Evolutionary conservation across 2,329 filamentous ascomycete genomes (phyloP), one percentile per base, ranked within the genome.

Genomic region (Dactylellina leptospora): DNA sequence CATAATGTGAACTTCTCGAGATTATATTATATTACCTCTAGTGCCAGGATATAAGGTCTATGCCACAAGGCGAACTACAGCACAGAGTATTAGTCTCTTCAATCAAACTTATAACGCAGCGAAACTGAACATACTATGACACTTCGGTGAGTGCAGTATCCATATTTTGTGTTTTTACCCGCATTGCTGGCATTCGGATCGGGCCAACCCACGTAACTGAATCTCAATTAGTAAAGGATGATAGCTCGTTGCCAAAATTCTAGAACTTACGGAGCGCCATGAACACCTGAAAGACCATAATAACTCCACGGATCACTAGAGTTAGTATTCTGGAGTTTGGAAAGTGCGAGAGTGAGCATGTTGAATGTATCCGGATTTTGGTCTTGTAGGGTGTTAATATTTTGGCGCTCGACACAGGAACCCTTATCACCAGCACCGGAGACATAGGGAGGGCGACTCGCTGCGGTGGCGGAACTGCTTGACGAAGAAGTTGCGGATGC

Each of bases 21-120:
- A n/a, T n/a, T n/a, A n/a, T 30, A 4, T 30, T 56, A 47, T 16
- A 13, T 64, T 63, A 77, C 76, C 74, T 78, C 77, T 10, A 77
- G 50, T 20, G 78, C 74, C n/a, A 71, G 33, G 42, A 78, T 58
- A 38, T 78, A 78, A 8, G 77, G 76, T 30, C 77, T 70, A 55
- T 78, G 77, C 77, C 77, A 78, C 44, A 75, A 76, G 5, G 74
- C 66, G 53, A 78, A 78, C 66, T 71, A 18, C 25, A 77, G 69
- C 11, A 23, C 30, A 13, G 11, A n/a, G n/a, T 16, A 16, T 58
- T 44, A 66, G 61, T n/a, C 11, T 22, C 20, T 33, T 18, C 20
- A 6, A 8, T 45, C 20, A 22, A 18, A 20, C 22, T 4, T 1
- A 45, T 3, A 45, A 16, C 20, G 18, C 8, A 5, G 6, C 3